These are phyloP conservation scores for Heliosperma pusillum DNA, from an alignment of 148 eudicot genomes.

Conservation along the genomic window DNA sequence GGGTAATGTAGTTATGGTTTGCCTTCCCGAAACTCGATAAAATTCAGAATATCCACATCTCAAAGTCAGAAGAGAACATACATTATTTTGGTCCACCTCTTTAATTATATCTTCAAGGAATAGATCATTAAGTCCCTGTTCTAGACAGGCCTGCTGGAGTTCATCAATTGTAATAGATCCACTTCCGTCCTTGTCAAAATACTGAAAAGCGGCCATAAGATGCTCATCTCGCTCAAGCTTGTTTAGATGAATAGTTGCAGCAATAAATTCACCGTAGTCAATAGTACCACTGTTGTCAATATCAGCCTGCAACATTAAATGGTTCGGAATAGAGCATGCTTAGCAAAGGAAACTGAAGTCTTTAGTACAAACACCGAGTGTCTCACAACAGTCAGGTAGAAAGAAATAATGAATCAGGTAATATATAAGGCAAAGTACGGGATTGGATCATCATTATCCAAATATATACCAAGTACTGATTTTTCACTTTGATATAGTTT, in stretches of 20 bases:
- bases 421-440: no score
- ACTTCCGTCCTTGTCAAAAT: slow-evolving; percentile 45
- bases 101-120: slow-evolving; percentile 71
- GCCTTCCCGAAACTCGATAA: background rate
- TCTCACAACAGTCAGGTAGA: background rate
- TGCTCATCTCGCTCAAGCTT: slow-evolving; percentile 95
- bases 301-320: slow-evolving; percentile 39
- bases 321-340: background rate
- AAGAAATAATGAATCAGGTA: no score
- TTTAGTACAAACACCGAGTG: background rate
- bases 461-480: no score
- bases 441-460: no score
- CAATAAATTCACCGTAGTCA: slow-evolving; percentile 69
- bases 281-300: slow-evolving; percentile 65
- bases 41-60: background rate
- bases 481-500: no score
- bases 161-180: slow-evolving; percentile 79
- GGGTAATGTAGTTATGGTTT: background rate
- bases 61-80: slow-evolving; percentile 30
- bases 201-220: slow-evolving; percentile 40
- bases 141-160: slow-evolving; percentile 86
- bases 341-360: background rate
- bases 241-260: slow-evolving; percentile 89
- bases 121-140: slow-evolving; percentile 74
- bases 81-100: slow-evolving; percentile 94